Evolutionary conservation across 495 filamentous ascomycete genomes (phyloP), one percentile per base, ranked within the genome.

Genomic region (Penicillium manginii): DNA sequence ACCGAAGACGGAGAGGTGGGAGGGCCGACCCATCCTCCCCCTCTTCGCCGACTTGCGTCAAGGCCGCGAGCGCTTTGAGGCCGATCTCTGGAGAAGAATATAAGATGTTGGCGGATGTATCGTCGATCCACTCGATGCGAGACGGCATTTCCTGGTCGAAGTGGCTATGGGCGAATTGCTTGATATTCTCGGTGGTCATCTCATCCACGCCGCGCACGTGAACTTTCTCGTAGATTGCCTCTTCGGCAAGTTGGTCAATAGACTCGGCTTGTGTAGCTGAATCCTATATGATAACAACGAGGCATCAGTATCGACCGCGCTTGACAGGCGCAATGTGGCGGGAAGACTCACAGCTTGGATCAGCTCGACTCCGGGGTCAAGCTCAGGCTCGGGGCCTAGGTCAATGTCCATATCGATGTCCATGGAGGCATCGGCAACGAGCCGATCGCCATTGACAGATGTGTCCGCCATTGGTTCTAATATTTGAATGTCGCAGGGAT

Each of bases 51-150:
- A 71, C 61, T 54, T 81, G 72, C 4, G 76, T 79, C 47, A 97
- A 80, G 5, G 86, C 83, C 42, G 76, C 66, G n/a, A 98, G 81
- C 14, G 92, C 93, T 50, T 84, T 78, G 2, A 81, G 63, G 1
- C 93, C 93, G n/a, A 81, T 67, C n/a, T 87, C 84, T 18, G 88
- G 73, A 22, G 80, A 83, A 26, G 81, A 78, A 78, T 92, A 98
- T 43, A 93, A 67, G 32, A 96, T 70, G 62, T 97, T 97, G 58
- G 91, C 91, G 0, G 92, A 94, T 17, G 84, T 88, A 69, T 98
- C 94, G 64, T 98, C 89, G 59, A 98, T 93, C 94, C 94, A 98
- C 73, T 97, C 91, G 62, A 97, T 76, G 18, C 84, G 82, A 21
- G 77, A 67, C 29, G 88, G 82, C 6, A 67, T 61, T 14, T 82